phyloP scores from a whole-genome alignment of 1,284 basidiomycete species.

The Apiotrichum gracile region DNA sequence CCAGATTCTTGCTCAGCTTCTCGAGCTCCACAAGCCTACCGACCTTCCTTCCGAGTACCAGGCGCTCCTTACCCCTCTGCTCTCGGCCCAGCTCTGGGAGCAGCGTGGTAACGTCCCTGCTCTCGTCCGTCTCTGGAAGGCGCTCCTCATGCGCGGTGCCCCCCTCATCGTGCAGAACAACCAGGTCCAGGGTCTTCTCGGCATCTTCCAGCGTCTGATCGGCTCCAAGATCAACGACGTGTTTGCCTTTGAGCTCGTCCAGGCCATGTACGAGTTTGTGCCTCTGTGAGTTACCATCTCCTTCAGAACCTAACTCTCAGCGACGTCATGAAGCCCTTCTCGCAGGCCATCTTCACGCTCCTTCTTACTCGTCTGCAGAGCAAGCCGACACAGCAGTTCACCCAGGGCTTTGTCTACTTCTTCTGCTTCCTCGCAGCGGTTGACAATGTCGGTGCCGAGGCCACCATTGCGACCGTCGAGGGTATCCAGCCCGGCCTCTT shows the following conservation, averaged over 20 bases:
- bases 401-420: slow-evolving; percentile 76
- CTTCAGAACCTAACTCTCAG: slow-evolving; percentile 48
- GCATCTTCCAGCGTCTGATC: slow-evolving; percentile 87
- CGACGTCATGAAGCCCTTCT: slow-evolving; percentile 62
- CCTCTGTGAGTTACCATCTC: slow-evolving; percentile 57
- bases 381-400: slow-evolving; percentile 84
- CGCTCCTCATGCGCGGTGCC: slow-evolving; percentile 71
- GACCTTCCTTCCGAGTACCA: slow-evolving; percentile 72
- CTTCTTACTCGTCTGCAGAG: slow-evolving; percentile 79
- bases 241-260: slow-evolving; percentile 85
- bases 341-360: slow-evolving; percentile 71
- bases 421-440: slow-evolving; percentile 69
- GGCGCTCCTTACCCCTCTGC: slow-evolving; percentile 70
- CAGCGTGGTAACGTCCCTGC: slow-evolving; percentile 95
- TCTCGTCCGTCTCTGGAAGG: slow-evolving; percentile 79
- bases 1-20: slow-evolving; percentile 93
- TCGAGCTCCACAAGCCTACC: slow-evolving; percentile 65
- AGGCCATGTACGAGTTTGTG: slow-evolving; percentile 67
- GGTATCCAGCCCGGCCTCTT: slow-evolving; percentile 81
- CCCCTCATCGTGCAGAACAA: slow-evolving; percentile 63
- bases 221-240: slow-evolving; percentile 82
- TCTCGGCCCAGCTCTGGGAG: slow-evolving; percentile 85
- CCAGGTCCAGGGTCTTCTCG: slow-evolving; percentile 74
- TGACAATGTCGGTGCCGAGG: slow-evolving; percentile 71
- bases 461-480: slow-evolving; percentile 69